Evolutionary conservation across 768 basidiomycete genomes (phyloP).

Genomic region (Hypholoma sublateritium): DNA sequence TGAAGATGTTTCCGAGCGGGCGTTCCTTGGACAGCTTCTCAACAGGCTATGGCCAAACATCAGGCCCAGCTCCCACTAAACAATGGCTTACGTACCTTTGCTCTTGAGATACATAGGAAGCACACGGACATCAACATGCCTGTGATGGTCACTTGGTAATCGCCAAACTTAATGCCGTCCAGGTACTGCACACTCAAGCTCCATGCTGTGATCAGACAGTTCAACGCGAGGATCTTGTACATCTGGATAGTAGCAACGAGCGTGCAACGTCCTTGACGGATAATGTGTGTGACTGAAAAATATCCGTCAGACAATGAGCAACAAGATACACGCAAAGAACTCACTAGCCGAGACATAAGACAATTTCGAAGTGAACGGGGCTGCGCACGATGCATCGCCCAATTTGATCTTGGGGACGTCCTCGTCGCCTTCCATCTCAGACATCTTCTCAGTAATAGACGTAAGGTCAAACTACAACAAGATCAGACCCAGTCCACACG

Average conservation of each 20-base stretch:
- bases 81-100: constrained; percentile 58
- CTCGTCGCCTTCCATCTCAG: constrained; percentile 92
- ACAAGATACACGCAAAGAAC: constrained; percentile 30
- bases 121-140: constrained; percentile 98
- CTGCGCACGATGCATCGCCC: constrained; percentile 98
- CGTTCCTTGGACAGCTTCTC: constrained; percentile 93
- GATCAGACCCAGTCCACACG: neutral
- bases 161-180: constrained; percentile 98
- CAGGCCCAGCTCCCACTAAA: neutral
- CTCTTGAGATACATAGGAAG: constrained; percentile 96
- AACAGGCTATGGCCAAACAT: constrained; percentile 64
- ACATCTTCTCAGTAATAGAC: constrained; percentile 42
- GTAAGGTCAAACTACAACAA: constrained; percentile 30
- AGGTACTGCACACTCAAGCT: constrained; percentile 96
- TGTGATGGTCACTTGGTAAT: constrained; percentile 96
- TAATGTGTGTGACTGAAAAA: constrained; percentile 85
- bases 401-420: constrained; percentile 98
- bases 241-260: constrained; percentile 98
- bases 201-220: constrained; percentile 98
- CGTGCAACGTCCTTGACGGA: constrained; percentile 97
- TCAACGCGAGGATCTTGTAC: constrained; percentile 99
- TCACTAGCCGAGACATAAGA: constrained; percentile 95
- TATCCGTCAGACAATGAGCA: neutral
- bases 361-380: constrained; percentile 97
- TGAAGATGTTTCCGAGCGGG: constrained; percentile 95